phyloP scores from a whole-genome alignment of 495 filamentous ascomycete genomes.

The Jackrogersella multiformis region DNA sequence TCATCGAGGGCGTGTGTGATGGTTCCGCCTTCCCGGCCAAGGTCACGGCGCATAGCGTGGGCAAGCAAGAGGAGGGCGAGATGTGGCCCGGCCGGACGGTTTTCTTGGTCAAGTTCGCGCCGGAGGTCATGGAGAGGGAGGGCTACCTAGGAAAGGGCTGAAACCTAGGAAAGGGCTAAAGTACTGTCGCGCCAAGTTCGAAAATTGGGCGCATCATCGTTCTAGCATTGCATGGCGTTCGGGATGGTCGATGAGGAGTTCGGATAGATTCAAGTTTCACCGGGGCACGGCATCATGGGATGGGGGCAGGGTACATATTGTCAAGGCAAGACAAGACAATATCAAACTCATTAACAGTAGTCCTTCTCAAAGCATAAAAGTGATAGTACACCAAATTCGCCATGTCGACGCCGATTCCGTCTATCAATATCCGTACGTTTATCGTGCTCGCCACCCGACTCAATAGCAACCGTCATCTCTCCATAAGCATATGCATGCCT shows the following conservation, averaged over 20 bases:
- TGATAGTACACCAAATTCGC: constrained; percentile 20
- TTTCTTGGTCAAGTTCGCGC: constrained; percentile 89
- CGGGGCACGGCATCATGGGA: constrained; percentile 13
- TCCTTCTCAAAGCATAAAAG: background rate
- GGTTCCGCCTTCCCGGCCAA: constrained; percentile 86
- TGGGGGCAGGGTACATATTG: constrained; percentile 3
- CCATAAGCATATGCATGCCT: constrained; percentile 15
- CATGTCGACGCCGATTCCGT: constrained; percentile 8
- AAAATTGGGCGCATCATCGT: constrained; percentile 2
- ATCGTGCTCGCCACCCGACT: constrained; percentile 6
- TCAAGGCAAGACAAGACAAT: constrained; percentile 6
- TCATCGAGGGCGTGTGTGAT: constrained; percentile 95
- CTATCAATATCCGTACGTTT: background rate
- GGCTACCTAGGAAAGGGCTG: constrained; percentile 62
- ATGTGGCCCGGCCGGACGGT: constrained; percentile 97
- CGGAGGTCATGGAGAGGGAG: constrained; percentile 91
- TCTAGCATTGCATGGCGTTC: constrained; percentile 45
- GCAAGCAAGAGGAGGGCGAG: constrained; percentile 74
- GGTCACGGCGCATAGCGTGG: constrained; percentile 89
- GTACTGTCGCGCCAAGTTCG: background rate
- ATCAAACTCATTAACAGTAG: constrained; percentile 1
- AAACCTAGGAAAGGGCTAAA: too few relatives aligned
- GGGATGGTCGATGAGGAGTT: constrained; percentile 27
- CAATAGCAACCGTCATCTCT: background rate
- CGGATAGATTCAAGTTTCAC: constrained; percentile 10